phyloP scores from a whole-genome alignment of 768 basidiomycete genomes.

The Hygrophoropsis aurantiaca region DNA sequence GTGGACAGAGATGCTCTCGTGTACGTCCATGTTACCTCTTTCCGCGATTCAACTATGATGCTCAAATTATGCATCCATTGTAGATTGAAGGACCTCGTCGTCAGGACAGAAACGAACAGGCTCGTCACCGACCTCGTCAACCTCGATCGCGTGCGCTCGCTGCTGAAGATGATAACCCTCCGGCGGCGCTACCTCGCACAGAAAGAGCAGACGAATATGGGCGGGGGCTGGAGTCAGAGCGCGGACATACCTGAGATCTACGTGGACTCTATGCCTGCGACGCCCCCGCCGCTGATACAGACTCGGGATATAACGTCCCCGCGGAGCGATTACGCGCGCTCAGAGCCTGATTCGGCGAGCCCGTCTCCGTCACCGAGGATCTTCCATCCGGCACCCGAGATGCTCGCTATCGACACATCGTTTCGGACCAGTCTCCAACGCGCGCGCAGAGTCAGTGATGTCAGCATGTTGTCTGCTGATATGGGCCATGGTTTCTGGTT shows the following conservation, averaged over 20 bases:
- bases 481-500: slow-evolving; percentile 49
- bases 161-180: slow-evolving; percentile 73
- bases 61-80: slow-evolving; percentile 9
- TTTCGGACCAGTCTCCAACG: slow-evolving; percentile 51
- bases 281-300: slow-evolving; percentile 38
- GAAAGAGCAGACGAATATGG: slow-evolving; percentile 40
- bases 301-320: slow-evolving; percentile 58
- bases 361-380: slow-evolving; percentile 9
- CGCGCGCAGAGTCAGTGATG: slow-evolving; percentile 53
- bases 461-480: slow-evolving; percentile 59
- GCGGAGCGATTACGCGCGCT: slow-evolving; percentile 5
- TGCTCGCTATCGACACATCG: slow-evolving; percentile 37
- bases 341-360: slow-evolving; percentile 4
- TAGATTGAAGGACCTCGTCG: slow-evolving; percentile 76
- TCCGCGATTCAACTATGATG: neutral
- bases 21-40: slow-evolving; percentile 47
- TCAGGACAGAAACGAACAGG: slow-evolving; percentile 72
- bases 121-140: slow-evolving; percentile 83
- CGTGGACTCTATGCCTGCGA: slow-evolving; percentile 54
- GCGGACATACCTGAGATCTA: slow-evolving; percentile 71
- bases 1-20: slow-evolving; percentile 84
- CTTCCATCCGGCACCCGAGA: slow-evolving; percentile 15
- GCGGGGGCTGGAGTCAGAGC: slow-evolving; percentile 5
- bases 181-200: slow-evolving; percentile 65
- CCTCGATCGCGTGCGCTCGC: slow-evolving; percentile 78